These are phyloP conservation scores for Cochlearia excelsa DNA, from an alignment of 345 rosid species.

Conservation along the genomic window DNA sequence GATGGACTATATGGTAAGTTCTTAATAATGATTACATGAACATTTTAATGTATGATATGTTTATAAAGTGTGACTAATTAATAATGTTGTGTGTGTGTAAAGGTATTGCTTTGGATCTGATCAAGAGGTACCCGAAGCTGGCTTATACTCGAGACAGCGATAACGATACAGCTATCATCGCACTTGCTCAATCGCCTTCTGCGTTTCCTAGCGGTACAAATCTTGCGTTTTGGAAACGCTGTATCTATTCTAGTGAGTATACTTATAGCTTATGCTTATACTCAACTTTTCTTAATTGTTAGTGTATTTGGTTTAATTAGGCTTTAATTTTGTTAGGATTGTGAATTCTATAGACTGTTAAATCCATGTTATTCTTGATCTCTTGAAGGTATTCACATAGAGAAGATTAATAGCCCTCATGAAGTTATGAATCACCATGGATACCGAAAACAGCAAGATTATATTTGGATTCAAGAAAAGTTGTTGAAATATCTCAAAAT, in stretches of 20 bases:
- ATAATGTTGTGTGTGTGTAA: conserved; percentile 4
- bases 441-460: conserved; percentile 20
- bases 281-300: no score
- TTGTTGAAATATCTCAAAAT: conserved; percentile 26
- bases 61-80: conserved; percentile 9
- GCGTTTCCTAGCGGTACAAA: conserved; percentile 60
- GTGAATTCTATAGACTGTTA: background rate
- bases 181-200: conserved; percentile 61
- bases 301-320: no score
- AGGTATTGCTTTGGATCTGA: conserved; percentile 68
- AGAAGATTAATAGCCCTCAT: conserved; percentile 19
- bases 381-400: conserved; percentile 30
- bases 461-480: conserved; percentile 7
- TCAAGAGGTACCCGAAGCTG: conserved; percentile 43
- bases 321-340: background rate
- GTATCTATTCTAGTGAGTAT: conserved; percentile 55
- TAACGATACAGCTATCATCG: conserved; percentile 51
- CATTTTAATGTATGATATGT: background rate
- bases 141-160: conserved; percentile 55
- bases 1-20: conserved; percentile 58
- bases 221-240: conserved; percentile 51
- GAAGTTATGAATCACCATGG: conserved; percentile 17
- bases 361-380: background rate
- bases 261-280: background rate
- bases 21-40: background rate